A percentile compares a stretch with the other conserved stretches of the same genome.
Conservation (phyloP, 257 asterid genomes). For the Penstemon barbatus region DNA sequence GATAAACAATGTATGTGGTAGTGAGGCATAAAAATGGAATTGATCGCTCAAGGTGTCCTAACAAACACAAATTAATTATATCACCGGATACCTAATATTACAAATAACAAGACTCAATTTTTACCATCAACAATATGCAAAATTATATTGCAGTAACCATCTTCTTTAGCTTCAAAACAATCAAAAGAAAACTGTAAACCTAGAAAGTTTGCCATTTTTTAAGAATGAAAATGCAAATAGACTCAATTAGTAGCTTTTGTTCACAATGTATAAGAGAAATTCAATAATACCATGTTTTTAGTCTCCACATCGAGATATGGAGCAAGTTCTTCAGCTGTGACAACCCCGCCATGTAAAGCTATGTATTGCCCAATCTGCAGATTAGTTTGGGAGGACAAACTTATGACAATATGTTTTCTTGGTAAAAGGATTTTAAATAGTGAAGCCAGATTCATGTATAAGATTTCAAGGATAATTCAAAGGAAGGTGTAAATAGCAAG, state of each 20-base stretch:
- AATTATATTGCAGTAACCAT: not conserved
- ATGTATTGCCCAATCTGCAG: constrained; percentile 88
- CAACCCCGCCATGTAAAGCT: constrained; percentile 94
- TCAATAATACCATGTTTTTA: constrained; percentile 49
- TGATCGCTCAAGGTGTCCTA: too few species aligned
- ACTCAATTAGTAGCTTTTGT: constrained; percentile 2
- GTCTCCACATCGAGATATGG: constrained; percentile 88
- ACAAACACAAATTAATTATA: too few species aligned
- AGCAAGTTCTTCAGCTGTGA: constrained; percentile 96
- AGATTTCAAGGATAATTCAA: constrained; percentile 21
- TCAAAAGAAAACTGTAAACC: not conserved
- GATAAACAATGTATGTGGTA: not conserved
- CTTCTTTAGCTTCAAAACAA: constrained; percentile 13
- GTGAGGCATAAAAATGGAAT: not conserved
- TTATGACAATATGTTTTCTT: not conserved
- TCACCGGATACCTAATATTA: too few species aligned
- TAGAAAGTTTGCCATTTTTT: too few species aligned
- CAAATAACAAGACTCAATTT: not conserved
- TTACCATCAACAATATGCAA: not conserved
- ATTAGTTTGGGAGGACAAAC: not conserved
- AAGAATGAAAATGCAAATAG: too few species aligned
- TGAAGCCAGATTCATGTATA: constrained; percentile 24
- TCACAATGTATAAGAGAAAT: constrained; percentile 9
- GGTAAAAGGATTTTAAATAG: constrained; percentile 10
- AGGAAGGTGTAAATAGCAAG: constrained; percentile 20